phyloP scores from a whole-genome alignment of 805 yeast species.

The Wickerhamomyces strasburgensis region DNA sequence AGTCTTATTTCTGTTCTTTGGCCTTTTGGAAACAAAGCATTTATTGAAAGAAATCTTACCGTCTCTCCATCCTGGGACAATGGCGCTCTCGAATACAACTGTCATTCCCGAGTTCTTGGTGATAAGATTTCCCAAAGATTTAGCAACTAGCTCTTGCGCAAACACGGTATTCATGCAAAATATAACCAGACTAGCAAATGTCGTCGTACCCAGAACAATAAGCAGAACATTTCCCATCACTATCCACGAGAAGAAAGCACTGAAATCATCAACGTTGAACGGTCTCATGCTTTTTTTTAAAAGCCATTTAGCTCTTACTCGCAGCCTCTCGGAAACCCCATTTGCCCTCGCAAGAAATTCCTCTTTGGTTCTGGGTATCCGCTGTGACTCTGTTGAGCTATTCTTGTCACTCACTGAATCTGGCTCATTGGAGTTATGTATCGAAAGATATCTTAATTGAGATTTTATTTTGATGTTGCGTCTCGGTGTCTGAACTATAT shows the following conservation, averaged over 20 bases:
- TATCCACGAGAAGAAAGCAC: conserved; percentile 89
- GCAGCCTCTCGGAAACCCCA: conserved; percentile 34
- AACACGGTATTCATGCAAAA: conserved; percentile 58
- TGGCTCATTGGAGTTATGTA: no score
- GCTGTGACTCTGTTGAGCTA: not conserved
- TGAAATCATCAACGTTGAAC: conserved; percentile 85
- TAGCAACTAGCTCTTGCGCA: conserved; percentile 74
- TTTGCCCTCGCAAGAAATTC: conserved; percentile 40
- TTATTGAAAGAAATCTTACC: conserved; percentile 80
- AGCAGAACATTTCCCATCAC: conserved; percentile 81
- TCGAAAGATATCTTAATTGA: no score
- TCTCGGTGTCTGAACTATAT: no score
- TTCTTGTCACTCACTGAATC: not conserved
- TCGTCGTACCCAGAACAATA: conserved; percentile 83
- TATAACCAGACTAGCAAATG: conserved; percentile 77
- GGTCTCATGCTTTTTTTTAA: conserved; percentile 75
- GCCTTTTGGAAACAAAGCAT: conserved; percentile 82
- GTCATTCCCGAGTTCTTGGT: conserved; percentile 78
- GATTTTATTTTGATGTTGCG: no score
- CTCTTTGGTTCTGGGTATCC: conserved; percentile 27
- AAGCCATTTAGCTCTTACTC: conserved; percentile 62
- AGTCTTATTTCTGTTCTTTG: conserved; percentile 43
- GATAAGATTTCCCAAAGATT: conserved; percentile 72
- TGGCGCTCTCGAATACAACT: conserved; percentile 88
- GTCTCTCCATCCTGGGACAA: conserved; percentile 89